Conservation (phyloP, 441 rosid species). For the Aleurites moluccanus region DNA sequence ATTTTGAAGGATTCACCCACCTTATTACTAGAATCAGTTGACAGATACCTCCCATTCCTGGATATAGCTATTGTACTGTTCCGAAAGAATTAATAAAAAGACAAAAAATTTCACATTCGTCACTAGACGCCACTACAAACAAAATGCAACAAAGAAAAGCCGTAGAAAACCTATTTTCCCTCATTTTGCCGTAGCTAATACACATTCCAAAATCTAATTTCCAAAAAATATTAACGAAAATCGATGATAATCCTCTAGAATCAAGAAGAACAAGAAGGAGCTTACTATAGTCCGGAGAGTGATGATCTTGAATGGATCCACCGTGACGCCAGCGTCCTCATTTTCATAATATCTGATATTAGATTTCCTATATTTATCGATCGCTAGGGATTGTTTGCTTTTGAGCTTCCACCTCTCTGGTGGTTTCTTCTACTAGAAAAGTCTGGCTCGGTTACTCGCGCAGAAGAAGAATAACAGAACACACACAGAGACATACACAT, state of each 20-base stretch:
- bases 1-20: constrained; percentile 68
- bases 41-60: constrained; percentile 48
- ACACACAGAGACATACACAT: constrained; percentile 21
- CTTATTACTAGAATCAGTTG: constrained; percentile 63
- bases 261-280: not conserved
- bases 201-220: constrained; percentile 5
- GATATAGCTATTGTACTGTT: constrained; percentile 42
- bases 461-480: not conserved
- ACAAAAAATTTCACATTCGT: not conserved
- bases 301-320: constrained; percentile 52
- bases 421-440: not conserved
- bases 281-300: constrained; percentile 44
- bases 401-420: not conserved
- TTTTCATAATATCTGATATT: constrained; percentile 25
- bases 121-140: not conserved
- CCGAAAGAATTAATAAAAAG: not conserved
- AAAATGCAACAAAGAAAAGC: not conserved
- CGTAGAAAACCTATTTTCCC: not conserved
- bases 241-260: not conserved
- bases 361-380: not conserved
- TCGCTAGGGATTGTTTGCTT: not conserved
- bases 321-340: constrained; percentile 57
- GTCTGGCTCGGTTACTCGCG: not conserved
- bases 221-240: not conserved
- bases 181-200: not conserved